These are phyloP conservation scores for Thelonectria discophora DNA, from an alignment of 2,329 filamentous ascomycete genomes.

Conservation along the genomic window DNA sequence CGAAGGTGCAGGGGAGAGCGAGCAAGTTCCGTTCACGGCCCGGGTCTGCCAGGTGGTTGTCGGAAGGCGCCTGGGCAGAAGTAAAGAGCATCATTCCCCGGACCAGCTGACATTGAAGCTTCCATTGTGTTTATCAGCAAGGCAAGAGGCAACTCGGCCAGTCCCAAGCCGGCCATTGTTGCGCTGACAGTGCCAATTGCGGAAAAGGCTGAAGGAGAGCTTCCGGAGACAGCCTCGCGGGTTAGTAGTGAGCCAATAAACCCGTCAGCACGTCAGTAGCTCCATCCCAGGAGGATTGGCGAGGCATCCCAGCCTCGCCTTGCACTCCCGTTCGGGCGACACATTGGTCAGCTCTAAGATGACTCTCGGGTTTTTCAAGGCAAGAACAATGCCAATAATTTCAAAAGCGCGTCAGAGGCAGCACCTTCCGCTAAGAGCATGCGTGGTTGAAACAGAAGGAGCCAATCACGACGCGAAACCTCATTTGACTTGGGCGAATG, in stretches of 20 bases:
- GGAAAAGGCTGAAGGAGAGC: background rate
- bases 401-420: background rate
- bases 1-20: background rate
- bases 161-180: background rate
- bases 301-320: conserved; percentile 21
- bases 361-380: background rate
- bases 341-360: background rate
- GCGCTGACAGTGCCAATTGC: background rate
- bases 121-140: background rate
- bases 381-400: background rate
- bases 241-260: conserved; percentile 6
- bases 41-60: background rate
- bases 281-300: conserved; percentile 7
- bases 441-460: background rate
- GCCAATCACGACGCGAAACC: background rate
- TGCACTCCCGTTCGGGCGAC: background rate
- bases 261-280: background rate
- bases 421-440: background rate
- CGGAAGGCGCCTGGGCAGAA: background rate
- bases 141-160: conserved; percentile 6
- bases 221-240: conserved; percentile 8
- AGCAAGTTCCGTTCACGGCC: conserved; percentile 8
- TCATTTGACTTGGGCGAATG: background rate
- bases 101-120: too few species aligned
- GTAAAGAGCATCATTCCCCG: background rate